Evolutionary conservation across 2,329 filamentous ascomycete species (phyloP).

Genomic region (Cercospora nicotianae): DNA sequence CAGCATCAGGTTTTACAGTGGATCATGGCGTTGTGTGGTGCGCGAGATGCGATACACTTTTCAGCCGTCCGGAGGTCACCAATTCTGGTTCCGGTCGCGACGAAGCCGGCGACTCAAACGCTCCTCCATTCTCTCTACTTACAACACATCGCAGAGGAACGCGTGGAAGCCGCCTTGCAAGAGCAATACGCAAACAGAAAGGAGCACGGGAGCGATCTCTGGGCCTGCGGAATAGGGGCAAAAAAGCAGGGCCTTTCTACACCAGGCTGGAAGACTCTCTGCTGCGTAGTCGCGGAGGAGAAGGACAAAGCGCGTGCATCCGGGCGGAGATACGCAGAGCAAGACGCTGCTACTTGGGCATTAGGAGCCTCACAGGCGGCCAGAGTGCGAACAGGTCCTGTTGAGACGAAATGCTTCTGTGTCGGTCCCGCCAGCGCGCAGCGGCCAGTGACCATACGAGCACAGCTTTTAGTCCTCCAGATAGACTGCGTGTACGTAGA

Average conservation of each 20-base stretch:
- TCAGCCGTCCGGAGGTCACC: neutral
- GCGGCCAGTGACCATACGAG: neutral
- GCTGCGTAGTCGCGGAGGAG: neutral
- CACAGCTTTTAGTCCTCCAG: neutral
- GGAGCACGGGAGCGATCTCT: neutral
- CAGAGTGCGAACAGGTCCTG: neutral
- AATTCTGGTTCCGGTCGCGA: neutral
- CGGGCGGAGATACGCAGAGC: neutral
- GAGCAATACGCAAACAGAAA: neutral
- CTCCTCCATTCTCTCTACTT: neutral
- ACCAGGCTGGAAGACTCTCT: neutral
- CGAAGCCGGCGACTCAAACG: neutral
- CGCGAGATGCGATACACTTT: neutral
- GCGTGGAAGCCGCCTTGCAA: neutral
- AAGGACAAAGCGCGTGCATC: neutral
- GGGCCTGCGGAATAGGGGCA: neutral
- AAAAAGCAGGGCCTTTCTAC: neutral
- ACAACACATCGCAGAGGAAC: neutral
- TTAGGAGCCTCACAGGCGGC: neutral
- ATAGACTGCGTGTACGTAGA: neutral
- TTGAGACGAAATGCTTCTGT: neutral
- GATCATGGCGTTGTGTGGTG: constrained; percentile 2
- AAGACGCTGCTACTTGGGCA: neutral
- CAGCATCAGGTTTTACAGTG: neutral
- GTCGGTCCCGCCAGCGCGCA: neutral